Evolutionary conservation across 2,329 filamentous ascomycete species (phyloP).

Genomic region (Fusarium papillatum): DNA sequence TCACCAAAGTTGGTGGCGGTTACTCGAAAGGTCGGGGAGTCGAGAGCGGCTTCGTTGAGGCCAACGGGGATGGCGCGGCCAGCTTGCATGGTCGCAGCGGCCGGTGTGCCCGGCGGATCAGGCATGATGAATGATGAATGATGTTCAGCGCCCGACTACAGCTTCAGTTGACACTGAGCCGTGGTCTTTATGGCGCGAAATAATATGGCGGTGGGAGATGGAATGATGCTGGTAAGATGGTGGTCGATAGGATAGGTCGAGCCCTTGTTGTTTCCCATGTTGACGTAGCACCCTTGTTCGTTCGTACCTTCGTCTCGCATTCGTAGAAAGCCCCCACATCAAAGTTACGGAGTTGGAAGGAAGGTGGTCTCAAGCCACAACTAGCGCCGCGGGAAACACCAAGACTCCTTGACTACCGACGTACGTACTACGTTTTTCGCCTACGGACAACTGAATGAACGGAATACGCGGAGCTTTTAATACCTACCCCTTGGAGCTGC

Average conservation of each 20-base stretch:
- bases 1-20: constrained; percentile 89
- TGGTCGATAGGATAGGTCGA: constrained; percentile 30
- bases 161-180: constrained; percentile 44
- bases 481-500: neutral
- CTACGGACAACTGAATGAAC: neutral
- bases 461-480: neutral
- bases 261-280: constrained; percentile 27
- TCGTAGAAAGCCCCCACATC: constrained; percentile 5
- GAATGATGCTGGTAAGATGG: constrained; percentile 39
- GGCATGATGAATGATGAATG: constrained; percentile 36
- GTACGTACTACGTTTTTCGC: neutral
- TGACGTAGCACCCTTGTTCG: constrained; percentile 27
- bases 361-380: constrained; percentile 8
- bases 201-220: constrained; percentile 37
- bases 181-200: constrained; percentile 38
- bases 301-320: constrained; percentile 13
- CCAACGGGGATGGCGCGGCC: constrained; percentile 75
- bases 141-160: constrained; percentile 38
- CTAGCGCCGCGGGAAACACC: constrained; percentile 3
- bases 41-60: constrained; percentile 94
- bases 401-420: neutral
- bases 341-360: neutral
- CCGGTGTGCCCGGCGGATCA: constrained; percentile 36
- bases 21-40: constrained; percentile 95
- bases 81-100: constrained; percentile 35